phyloP scores from a whole-genome alignment of 139 green algal genomes.

The Chlorella sp. region DNA sequence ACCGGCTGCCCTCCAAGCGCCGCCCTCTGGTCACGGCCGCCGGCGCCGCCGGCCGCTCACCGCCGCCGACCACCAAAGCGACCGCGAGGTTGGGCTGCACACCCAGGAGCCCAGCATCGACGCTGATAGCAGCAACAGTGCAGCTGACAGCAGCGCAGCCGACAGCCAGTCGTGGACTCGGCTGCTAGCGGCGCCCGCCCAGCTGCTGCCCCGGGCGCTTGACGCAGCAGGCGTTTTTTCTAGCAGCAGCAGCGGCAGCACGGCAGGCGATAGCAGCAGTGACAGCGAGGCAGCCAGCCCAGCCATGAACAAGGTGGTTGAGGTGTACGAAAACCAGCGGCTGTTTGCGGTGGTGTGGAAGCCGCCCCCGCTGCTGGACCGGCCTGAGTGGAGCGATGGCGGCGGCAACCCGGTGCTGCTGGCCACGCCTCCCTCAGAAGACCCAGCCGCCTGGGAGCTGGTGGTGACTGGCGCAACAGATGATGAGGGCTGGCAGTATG shows the following conservation, averaged over 20 bases:
- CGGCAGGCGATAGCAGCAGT: background rate
- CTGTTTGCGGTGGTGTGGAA: conserved; percentile 8
- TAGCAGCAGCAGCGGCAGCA: background rate
- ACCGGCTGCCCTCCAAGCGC: too few relatives aligned
- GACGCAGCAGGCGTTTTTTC: background rate
- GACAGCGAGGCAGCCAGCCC: too few relatives aligned
- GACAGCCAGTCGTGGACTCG: too few relatives aligned
- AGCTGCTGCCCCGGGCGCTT: too few relatives aligned
- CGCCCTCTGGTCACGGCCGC: too few relatives aligned
- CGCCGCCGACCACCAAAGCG: too few relatives aligned
- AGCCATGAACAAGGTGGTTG: background rate
- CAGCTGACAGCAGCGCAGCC: too few relatives aligned
- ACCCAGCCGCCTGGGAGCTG: conserved; percentile 26
- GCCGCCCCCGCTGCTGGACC: conserved; percentile 46
- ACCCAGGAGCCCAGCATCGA: too few relatives aligned
- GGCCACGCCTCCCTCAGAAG: background rate
- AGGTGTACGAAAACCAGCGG: conserved; percentile 21
- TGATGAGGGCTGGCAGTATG: conserved; percentile 57
- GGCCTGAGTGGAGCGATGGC: conserved; percentile 42
- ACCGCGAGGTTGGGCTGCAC: too few relatives aligned
- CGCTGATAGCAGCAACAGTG: too few relatives aligned
- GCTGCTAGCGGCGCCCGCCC: too few relatives aligned
- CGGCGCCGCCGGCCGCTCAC: too few relatives aligned
- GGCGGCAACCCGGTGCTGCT: conserved; percentile 31
- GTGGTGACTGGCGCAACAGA: conserved; percentile 44